phyloP scores from a whole-genome alignment of 2,329 filamentous ascomycete genomes.

The Trichoderma sp. region DNA sequence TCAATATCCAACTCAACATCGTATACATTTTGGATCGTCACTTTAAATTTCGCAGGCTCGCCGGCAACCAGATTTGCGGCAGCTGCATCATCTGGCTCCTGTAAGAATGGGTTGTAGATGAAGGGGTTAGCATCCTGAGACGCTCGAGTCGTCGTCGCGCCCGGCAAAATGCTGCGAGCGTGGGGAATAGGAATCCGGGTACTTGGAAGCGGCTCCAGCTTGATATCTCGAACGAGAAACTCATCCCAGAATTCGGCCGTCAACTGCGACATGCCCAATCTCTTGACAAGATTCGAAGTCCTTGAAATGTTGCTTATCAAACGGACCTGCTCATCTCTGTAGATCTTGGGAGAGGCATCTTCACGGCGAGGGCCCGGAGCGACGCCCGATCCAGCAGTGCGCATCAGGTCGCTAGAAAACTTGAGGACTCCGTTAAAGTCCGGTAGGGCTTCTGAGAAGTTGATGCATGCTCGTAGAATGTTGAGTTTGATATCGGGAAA shows the following conservation, averaged over 20 bases:
- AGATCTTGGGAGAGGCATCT: conserved; percentile 69
- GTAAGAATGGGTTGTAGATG: conserved; percentile 91
- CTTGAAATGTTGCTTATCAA: conserved; percentile 84
- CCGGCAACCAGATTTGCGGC: conserved; percentile 75
- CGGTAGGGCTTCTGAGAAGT: conserved; percentile 89
- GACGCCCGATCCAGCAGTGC: conserved; percentile 77
- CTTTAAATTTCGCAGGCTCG: conserved; percentile 74
- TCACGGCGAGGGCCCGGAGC: conserved; percentile 70
- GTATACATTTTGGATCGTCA: conserved; percentile 91
- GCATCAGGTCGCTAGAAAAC: conserved; percentile 81
- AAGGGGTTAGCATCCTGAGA: conserved; percentile 77
- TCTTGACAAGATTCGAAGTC: conserved; percentile 74
- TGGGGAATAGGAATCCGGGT: conserved; percentile 68
- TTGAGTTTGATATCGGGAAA: conserved; percentile 81
- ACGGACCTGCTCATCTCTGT: conserved; percentile 79
- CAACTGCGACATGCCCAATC: conserved; percentile 69
- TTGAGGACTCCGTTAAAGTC: conserved; percentile 88
- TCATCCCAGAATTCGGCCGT: conserved; percentile 95
- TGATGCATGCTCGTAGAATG: conserved; percentile 84
- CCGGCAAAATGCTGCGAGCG: conserved; percentile 55
- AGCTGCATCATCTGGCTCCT: conserved; percentile 60
- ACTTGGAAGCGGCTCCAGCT: conserved; percentile 64
- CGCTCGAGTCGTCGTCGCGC: conserved; percentile 50
- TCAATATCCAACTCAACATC: conserved; percentile 92
- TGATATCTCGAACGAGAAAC: conserved; percentile 79